Percentiles rank a stretch among this genome's conserved stretches.
Conservation (phyloP, 306 rosid genomes). For the Luffa aegyptiaca region DNA sequence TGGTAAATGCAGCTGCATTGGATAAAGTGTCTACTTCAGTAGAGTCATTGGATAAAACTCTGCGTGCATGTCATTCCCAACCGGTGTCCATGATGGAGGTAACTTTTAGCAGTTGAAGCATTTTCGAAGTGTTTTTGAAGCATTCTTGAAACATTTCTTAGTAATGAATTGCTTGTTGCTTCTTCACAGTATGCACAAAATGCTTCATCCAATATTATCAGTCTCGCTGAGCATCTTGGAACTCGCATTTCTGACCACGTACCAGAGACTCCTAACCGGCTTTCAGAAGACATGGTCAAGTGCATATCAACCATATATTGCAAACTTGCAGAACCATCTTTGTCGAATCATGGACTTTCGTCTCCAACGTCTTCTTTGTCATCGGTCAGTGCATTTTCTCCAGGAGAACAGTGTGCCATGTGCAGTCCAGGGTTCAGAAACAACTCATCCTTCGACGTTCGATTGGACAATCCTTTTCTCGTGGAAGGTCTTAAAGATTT, state of each 20-base stretch:
- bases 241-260: constrained; percentile 80
- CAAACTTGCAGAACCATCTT: constrained; percentile 76
- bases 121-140: background rate
- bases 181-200: constrained; percentile 47
- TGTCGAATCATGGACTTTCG: constrained; percentile 50
- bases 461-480: constrained; percentile 77
- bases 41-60: constrained; percentile 42
- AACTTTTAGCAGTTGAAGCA: constrained; percentile 5
- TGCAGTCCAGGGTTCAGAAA: constrained; percentile 78
- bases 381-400: constrained; percentile 60
- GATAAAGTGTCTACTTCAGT: constrained; percentile 42
- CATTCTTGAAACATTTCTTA: background rate
- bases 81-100: constrained; percentile 90
- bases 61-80: constrained; percentile 77
- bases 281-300: constrained; percentile 88
- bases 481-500: constrained; percentile 86
- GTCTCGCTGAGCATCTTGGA: constrained; percentile 93
- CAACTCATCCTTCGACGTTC: constrained; percentile 61
- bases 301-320: constrained; percentile 81
- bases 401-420: constrained; percentile 53
- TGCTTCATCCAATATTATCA: constrained; percentile 55
- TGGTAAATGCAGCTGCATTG: constrained; percentile 31
- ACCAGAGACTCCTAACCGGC: constrained; percentile 58
- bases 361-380: constrained; percentile 86
- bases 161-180: background rate